Base-by-base conservation (phyloP, 805 yeast species). In the Teunomyces pallodes region DNA sequence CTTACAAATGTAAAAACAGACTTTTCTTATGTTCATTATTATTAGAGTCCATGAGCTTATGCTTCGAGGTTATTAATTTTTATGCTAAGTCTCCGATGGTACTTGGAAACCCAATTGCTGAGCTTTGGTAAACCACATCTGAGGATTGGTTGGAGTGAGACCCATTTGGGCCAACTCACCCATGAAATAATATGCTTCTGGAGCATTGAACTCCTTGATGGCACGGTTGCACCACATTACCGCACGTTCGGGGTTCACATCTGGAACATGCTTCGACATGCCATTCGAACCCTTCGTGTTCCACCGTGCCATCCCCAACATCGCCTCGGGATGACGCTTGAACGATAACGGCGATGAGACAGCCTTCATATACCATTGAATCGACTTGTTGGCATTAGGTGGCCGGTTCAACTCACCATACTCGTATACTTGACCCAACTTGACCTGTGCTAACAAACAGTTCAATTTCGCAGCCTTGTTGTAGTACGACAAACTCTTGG, bases 221-320 rank as follows among this genome's bases (percentile, higher is more conserved):
- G 77, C 77, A 4, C 75, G 54, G 32, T 72, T 75, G 51, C 75
- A 70, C 77, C 77, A 73, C 59, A 63, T 63, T 14, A 69, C 55
- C 0, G 77, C 76, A 52, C 59, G 61, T 30, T 65, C 69, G 0
- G 69, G 71, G 42, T 65, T 64, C 5, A 73, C 67, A 16, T 50
- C 49, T 8, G 75, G 74, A 40, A 73, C 65, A 43, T 69, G 66
- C 47, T 66, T 70, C 46, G 66, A 62, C 17, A 51, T 54, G 8
- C 72, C 72, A 9, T 66, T 54, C 9, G 66, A 57, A 13, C 76
- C 77, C 36, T 50, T 54, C 48, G 72, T 53, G 45, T 60, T 62
- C 78, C 78, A 74, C 46, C 77, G 60, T 33, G 69, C 59, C 51
- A 74, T 64, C 0, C 78, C 78, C 44, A 72, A 54, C 75, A 73